These are phyloP conservation scores for Aspergillus tubingensis DNA, from an alignment of 2,329 filamentous ascomycete genomes.

Conservation along the genomic window DNA sequence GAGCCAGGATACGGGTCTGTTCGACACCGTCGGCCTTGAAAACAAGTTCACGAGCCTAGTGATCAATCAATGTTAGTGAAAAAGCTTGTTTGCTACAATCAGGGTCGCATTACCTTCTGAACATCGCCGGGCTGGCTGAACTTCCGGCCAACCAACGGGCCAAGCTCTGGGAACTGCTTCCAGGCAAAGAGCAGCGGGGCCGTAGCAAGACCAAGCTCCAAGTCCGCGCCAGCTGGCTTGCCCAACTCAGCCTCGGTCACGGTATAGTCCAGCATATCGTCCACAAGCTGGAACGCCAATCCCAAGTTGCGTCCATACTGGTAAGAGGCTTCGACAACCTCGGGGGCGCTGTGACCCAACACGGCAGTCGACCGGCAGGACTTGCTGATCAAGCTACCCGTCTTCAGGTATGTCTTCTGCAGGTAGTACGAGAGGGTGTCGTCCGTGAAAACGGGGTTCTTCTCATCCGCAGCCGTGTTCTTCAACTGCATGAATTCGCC, in stretches of 20 bases:
- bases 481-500: slow-evolving; percentile 99
- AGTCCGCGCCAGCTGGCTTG: slow-evolving; percentile 90
- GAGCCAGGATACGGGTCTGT: slow-evolving; percentile 84
- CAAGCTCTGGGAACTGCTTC: slow-evolving; percentile 83
- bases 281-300: slow-evolving; percentile 93
- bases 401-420: slow-evolving; percentile 98
- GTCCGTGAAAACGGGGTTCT: slow-evolving; percentile 80
- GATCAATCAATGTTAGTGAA: background rate
- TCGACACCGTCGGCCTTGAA: slow-evolving; percentile 82
- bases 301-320: slow-evolving; percentile 90
- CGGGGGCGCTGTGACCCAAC: slow-evolving; percentile 72
- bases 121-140: slow-evolving; percentile 85
- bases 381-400: slow-evolving; percentile 92
- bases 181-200: slow-evolving; percentile 94
- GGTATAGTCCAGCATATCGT: slow-evolving; percentile 98
- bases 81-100: background rate
- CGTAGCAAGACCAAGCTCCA: slow-evolving; percentile 90
- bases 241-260: slow-evolving; percentile 80
- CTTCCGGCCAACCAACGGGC: slow-evolving; percentile 85
- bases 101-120: slow-evolving; percentile 63
- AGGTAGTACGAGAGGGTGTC: slow-evolving; percentile 91
- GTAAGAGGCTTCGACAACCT: slow-evolving; percentile 89
- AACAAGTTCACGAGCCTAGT: slow-evolving; percentile 82
- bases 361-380: slow-evolving; percentile 88
- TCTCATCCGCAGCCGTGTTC: slow-evolving; percentile 88